Conservation (phyloP, 768 basidiomycete genomes). For the Rhodocollybia butyracea region DNA sequence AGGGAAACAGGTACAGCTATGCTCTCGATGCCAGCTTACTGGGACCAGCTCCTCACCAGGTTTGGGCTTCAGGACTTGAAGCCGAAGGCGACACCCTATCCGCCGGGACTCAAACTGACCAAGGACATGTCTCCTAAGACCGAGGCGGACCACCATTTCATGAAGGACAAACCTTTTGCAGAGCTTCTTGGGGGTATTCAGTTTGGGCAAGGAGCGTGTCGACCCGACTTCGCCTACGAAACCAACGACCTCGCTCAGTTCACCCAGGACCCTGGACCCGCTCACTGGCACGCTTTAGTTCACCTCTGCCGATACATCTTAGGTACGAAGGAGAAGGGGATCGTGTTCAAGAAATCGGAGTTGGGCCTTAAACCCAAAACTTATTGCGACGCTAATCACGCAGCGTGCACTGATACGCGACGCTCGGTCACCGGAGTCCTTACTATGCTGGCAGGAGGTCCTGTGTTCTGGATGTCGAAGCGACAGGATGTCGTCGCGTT, state of each 20-base stretch:
- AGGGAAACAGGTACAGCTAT: slow-evolving; percentile 1
- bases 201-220: background rate
- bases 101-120: slow-evolving; percentile 6
- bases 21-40: slow-evolving; percentile 8
- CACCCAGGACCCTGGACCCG: background rate
- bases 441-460: too few species aligned
- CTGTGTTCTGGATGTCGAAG: too few species aligned
- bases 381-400: too few species aligned
- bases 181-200: slow-evolving; percentile 6
- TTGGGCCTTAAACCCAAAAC: too few species aligned
- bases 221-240: background rate
- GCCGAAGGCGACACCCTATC: slow-evolving; percentile 11
- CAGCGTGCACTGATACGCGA: too few species aligned
- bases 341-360: too few species aligned
- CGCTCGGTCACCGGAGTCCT: too few species aligned
- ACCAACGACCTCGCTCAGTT: background rate
- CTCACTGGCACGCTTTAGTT: slow-evolving; percentile 2
- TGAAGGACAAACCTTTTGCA: slow-evolving; percentile 9
- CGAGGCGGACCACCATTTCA: slow-evolving; percentile 2
- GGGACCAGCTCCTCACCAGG: slow-evolving; percentile 8
- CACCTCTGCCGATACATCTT: background rate
- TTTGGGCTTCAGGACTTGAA: slow-evolving; percentile 8
- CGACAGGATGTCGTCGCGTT: too few species aligned
- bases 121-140: background rate
- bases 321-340: background rate